Conservation (phyloP, 768 basidiomycete species). For the Macrolepiota albuminosa region DNA sequence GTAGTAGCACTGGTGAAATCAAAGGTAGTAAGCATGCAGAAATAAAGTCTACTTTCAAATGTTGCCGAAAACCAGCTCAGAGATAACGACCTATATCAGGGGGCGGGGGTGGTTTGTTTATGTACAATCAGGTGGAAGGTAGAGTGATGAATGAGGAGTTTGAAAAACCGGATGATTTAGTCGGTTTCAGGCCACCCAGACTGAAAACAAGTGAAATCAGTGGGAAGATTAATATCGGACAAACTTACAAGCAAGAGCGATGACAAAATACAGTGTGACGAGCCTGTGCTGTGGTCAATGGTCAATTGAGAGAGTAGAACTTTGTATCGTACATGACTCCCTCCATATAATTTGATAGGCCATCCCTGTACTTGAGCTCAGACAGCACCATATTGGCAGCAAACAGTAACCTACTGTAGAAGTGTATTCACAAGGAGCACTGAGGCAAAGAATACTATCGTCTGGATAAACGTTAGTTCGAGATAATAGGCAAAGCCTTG, state of each 20-base stretch:
- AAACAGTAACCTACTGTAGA: conserved; percentile 47
- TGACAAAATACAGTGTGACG: conserved; percentile 70
- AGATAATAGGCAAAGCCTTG: neutral
- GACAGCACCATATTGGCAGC: neutral
- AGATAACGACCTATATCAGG: neutral
- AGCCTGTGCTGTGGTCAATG: conserved; percentile 30
- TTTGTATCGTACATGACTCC: conserved; percentile 58
- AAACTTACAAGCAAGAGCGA: conserved; percentile 70
- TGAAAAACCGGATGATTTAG: neutral
- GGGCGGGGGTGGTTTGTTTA: neutral
- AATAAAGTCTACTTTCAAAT: conserved; percentile 1
- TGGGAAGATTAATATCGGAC: neutral
- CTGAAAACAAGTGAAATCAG: conserved; percentile 9
- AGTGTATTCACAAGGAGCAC: conserved; percentile 86
- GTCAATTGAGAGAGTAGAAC: neutral
- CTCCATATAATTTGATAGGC: conserved; percentile 91
- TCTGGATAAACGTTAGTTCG: conserved; percentile 34
- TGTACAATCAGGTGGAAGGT: neutral
- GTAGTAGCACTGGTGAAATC: neutral
- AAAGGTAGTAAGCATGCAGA: neutral
- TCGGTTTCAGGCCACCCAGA: conserved; percentile 27
- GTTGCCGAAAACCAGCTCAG: neutral
- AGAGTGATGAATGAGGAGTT: neutral
- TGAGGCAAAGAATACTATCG: conserved; percentile 80
- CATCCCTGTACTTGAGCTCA: conserved; percentile 44